These are phyloP conservation scores for Mallotus nudiflorus DNA, from an alignment of 345 rosid genomes.

Conservation along the genomic window DNA sequence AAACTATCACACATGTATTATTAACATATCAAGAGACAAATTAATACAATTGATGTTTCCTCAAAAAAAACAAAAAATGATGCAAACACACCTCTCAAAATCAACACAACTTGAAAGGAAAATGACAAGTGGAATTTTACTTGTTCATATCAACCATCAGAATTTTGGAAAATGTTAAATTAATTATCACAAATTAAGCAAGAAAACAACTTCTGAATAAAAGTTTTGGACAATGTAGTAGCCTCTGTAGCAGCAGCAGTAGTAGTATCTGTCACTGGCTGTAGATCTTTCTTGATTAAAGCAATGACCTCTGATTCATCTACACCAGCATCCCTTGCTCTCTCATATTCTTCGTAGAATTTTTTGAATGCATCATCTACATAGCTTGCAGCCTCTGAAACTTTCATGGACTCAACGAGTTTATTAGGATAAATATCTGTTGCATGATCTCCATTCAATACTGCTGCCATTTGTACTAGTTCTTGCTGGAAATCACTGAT, in stretches of 20 bases:
- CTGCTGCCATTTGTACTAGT: slow-evolving; percentile 62
- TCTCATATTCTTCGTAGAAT: slow-evolving; percentile 45
- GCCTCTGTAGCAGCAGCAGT: background rate
- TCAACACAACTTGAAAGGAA: too few relatives aligned
- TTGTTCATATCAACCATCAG: too few relatives aligned
- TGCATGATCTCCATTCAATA: slow-evolving; percentile 54
- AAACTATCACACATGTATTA: too few relatives aligned
- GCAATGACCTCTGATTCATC: slow-evolving; percentile 40
- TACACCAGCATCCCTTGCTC: slow-evolving; percentile 43
- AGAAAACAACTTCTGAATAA: slow-evolving; percentile 43
- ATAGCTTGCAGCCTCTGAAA: slow-evolving; percentile 49
- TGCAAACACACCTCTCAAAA: too few relatives aligned
- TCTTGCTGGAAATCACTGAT: slow-evolving; percentile 71
- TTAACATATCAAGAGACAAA: too few relatives aligned
- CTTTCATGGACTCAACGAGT: slow-evolving; percentile 62
- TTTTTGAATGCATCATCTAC: slow-evolving; percentile 40
- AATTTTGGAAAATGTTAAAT: background rate
- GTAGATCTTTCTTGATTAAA: background rate
- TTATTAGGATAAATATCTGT: slow-evolving; percentile 48
- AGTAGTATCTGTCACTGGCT: too few relatives aligned
- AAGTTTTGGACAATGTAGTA: slow-evolving; percentile 30
- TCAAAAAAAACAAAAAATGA: too few relatives aligned
- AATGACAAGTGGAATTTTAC: too few relatives aligned
- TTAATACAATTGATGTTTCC: too few relatives aligned
- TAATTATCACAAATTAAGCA: slow-evolving; percentile 57